Percentiles rank a stretch among this genome's conserved stretches.
Evolutionary conservation across 768 basidiomycete species (phyloP).

Genomic region (Russula vinacea): DNA sequence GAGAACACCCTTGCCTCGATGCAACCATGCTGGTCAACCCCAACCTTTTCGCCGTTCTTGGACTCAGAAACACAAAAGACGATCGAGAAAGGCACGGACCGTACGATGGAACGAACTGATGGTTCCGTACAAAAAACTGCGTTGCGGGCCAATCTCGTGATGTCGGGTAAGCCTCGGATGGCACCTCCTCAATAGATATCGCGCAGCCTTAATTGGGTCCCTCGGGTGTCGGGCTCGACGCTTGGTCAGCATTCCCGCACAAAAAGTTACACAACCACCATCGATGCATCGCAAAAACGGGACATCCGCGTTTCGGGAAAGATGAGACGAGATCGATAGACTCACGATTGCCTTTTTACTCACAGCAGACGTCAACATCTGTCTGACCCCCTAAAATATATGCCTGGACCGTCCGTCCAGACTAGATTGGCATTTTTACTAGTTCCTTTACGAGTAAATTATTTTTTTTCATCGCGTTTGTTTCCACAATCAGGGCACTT

Average conservation of each 20-base stretch:
- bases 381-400: constrained; percentile 17
- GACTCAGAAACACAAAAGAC: background rate
- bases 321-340: constrained; percentile 16
- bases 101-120: constrained; percentile 9
- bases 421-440: background rate
- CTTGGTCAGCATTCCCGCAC: constrained; percentile 11
- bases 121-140: constrained; percentile 11
- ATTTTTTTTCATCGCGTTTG: background rate
- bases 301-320: constrained; percentile 14
- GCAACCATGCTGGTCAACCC: too few relatives aligned
- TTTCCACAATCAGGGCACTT: too few relatives aligned
- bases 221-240: constrained; percentile 5
- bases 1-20: background rate
- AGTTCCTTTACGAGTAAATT: background rate
- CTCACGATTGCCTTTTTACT: constrained; percentile 18
- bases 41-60: background rate
- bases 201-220: background rate
- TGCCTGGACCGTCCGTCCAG: background rate
- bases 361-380: background rate
- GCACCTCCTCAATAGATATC: background rate
- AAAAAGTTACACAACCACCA: background rate
- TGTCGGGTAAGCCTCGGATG: constrained; percentile 5
- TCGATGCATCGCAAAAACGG: background rate
- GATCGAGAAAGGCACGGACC: constrained; percentile 15
- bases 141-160: constrained; percentile 9